Conservation (phyloP, 1,139 yeast genomes). For the Meyerozyma carpophila region DNA sequence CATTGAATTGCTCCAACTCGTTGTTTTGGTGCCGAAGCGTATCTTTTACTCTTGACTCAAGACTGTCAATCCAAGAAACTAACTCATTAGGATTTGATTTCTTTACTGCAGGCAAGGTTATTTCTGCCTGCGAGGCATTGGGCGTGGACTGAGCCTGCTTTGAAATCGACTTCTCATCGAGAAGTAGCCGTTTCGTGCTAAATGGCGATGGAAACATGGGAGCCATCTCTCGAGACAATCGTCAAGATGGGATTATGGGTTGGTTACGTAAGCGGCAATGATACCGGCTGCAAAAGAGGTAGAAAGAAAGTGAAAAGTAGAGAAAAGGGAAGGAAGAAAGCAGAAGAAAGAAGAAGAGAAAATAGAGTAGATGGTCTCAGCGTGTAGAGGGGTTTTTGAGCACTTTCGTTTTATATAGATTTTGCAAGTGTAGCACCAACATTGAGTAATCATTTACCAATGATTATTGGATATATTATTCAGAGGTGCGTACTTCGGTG, state of each 20-base stretch:
- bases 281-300: no score
- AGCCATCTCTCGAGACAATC: background rate
- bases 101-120: background rate
- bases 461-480: no score
- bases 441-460: no score
- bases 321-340: no score
- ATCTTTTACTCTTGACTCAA: slow-evolving; percentile 36
- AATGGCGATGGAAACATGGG: background rate
- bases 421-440: no score
- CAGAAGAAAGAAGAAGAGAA: no score
- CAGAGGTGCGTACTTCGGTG: no score
- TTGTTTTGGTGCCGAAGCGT: slow-evolving; percentile 33
- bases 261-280: no score
- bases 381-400: no score
- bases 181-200: background rate
- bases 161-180: background rate
- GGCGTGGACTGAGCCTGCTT: background rate
- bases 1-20: slow-evolving; percentile 30
- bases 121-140: background rate
- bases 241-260: background rate
- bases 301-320: no score
- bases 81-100: slow-evolving; percentile 24
- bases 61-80: slow-evolving; percentile 48
- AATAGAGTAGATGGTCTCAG: no score
- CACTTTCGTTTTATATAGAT: no score